Percentiles rank a stretch among this genome's conserved stretches.
Conservation (phyloP, 2,329 filamentous ascomycete genomes). For the Xylariaceae sp. region DNA sequence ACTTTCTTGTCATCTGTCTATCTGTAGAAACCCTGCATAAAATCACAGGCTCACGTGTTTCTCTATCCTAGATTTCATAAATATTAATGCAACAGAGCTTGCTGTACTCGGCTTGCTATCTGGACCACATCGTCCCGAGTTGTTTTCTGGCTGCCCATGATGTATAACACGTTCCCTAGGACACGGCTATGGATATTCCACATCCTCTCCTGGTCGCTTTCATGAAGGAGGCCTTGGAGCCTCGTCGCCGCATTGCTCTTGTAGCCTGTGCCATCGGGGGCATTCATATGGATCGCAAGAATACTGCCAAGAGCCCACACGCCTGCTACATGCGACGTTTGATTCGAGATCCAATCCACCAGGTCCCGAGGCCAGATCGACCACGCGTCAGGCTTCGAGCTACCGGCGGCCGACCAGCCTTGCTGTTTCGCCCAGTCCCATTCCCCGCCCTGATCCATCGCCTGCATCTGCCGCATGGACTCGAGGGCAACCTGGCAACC, state of each 20-base stretch:
- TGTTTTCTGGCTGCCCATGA: conserved; percentile 57
- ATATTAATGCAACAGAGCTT: conserved; percentile 9
- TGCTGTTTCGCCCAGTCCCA: conserved; percentile 60
- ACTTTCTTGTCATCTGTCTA: not conserved
- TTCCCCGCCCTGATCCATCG: conserved; percentile 56
- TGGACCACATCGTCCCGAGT: conserved; percentile 30
- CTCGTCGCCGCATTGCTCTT: conserved; percentile 50
- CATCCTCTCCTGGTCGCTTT: conserved; percentile 7
- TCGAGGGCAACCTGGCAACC: conserved; percentile 79
- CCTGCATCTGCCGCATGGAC: conserved; percentile 61
- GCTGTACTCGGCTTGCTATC: conserved; percentile 27
- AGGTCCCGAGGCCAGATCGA: conserved; percentile 71
- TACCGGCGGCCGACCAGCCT: conserved; percentile 40
- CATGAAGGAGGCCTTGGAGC: conserved; percentile 43
- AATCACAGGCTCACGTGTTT: not conserved
- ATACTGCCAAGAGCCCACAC: conserved; percentile 77
- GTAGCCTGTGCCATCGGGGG: conserved; percentile 48
- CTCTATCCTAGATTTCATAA: not conserved
- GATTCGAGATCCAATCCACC: conserved; percentile 59
- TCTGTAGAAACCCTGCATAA: not conserved
- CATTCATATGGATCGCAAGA: conserved; percentile 62
- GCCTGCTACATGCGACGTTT: conserved; percentile 57
- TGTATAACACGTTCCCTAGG: conserved; percentile 60
- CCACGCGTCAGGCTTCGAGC: conserved; percentile 48
- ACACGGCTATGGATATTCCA: conserved; percentile 59